Percentiles rank a stretch among this genome's conserved stretches.
These are phyloP conservation scores for Teratosphaeria zuluensis DNA, from an alignment of 2,329 filamentous ascomycete species.

Conservation along the genomic window DNA sequence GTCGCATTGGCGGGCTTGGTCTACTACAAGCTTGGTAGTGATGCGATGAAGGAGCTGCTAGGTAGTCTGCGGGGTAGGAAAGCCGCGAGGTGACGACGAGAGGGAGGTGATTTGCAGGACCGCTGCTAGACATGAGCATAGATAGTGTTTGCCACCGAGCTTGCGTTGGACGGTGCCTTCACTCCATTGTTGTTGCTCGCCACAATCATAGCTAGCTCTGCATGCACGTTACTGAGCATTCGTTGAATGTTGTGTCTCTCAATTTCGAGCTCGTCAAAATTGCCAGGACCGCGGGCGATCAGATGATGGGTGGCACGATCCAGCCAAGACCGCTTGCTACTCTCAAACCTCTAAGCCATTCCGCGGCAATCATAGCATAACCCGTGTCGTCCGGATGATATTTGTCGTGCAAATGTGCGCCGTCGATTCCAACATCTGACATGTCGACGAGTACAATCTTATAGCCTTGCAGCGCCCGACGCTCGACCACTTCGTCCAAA, in stretches of 20 bases:
- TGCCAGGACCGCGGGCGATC: background rate
- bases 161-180: too few relatives aligned
- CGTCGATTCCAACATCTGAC: background rate
- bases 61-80: constrained; percentile 19
- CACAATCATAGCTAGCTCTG: too few relatives aligned
- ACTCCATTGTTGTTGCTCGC: too few relatives aligned
- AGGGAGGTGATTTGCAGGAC: background rate
- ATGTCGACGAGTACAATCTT: background rate
- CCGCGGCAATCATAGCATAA: background rate
- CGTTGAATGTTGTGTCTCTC: background rate
- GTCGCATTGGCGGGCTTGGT: constrained; percentile 70
- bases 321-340: background rate
- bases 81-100: background rate
- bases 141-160: too few relatives aligned
- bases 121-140: too few relatives aligned
- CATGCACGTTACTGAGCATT: background rate
- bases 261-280: background rate
- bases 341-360: background rate
- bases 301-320: background rate
- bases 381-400: background rate
- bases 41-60: constrained; percentile 73
- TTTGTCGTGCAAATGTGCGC: background rate
- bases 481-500: background rate
- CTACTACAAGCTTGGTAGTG: constrained; percentile 77
- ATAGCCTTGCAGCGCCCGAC: background rate